A percentile compares a stretch with the other conserved stretches of the same genome.
phyloP scores from a whole-genome alignment of 352 stramenopile genomes.

The Phytophthora tubulina region DNA sequence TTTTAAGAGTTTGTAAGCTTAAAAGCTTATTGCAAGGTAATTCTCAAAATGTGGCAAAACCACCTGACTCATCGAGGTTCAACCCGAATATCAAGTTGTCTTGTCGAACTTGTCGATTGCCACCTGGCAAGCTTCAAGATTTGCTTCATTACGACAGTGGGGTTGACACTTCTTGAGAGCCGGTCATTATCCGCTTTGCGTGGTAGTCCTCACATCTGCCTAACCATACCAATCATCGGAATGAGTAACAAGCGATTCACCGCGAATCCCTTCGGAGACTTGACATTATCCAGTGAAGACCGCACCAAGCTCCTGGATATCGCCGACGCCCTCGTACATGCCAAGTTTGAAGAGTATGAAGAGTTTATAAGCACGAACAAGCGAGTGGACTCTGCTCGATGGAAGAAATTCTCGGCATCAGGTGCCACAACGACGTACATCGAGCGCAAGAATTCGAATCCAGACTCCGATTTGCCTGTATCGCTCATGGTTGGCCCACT shows the following conservation, averaged over 20 bases:
- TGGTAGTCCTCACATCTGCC: not conserved
- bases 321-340: conserved; percentile 10
- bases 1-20: no score
- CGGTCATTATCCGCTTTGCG: not conserved
- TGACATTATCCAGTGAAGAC: conserved; percentile 7
- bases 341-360: conserved; percentile 28
- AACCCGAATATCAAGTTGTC: not conserved
- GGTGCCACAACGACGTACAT: conserved; percentile 13
- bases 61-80: not conserved
- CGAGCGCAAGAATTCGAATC: conserved; percentile 23
- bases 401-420: conserved; percentile 22
- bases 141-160: not conserved
- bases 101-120: not conserved
- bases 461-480: conserved; percentile 24
- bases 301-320: conserved; percentile 24
- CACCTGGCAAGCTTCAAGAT: conserved; percentile 12
- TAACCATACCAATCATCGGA: not conserved
- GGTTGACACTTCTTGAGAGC: not conserved
- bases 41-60: not conserved
- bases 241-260: conserved; percentile 12
- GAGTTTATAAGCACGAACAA: conserved; percentile 21
- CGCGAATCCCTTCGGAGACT: not conserved
- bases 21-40: no score
- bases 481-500: conserved; percentile 35
- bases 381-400: conserved; percentile 10